Evolutionary conservation across 2,329 filamentous ascomycete species (phyloP), one percentile per base, ranked within the genome.

Genomic region (Pseudocercospora pini-densiflorae): DNA sequence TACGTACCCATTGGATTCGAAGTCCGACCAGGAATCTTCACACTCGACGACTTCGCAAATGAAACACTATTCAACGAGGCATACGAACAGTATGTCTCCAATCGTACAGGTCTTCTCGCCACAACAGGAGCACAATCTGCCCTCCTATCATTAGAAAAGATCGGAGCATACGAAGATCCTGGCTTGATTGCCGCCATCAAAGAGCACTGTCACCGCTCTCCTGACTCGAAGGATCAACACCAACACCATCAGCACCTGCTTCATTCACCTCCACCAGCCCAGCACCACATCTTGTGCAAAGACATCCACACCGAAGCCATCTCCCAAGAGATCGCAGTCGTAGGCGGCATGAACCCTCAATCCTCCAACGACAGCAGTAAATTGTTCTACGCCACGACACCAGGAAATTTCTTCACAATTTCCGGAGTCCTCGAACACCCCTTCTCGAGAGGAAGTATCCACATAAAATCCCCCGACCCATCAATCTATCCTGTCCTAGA

Each of bases 401-500:
- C 61, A 2, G 70, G 71, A 7, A 67, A 67, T 81, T 85, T 86
- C 76, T 78, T 87, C 63, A 88, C 85, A 0, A 82, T 89, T 1
- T 85, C 90, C 60, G 83, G 85, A 10, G 82, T 84, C 65, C 77
- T 85, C 23, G 75, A 85, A 9, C 81, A 51, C 0, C 83, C 84
- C 0, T 70, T 85, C 33, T 85, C 83, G 67, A 79, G 53, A 67
- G 81, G 81, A 10, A 76, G 78, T 43, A 80, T 85, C 71, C 82
- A 63, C 67, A 70, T 75, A 62, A 24, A 62, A 12, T 70, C 71
- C 14, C 19, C 70, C 45, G 51, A 72, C 61, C 59, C 71, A 31
- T 51, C 68, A 24, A 49, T 65, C 5, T 64, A 71, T 63, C 72
- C 73, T 0, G 12, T 59, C 23, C 71, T 77, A 53, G 64, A 75